Base-by-base conservation (phyloP, 2,329 filamentous ascomycete species). In the Epichloe brachyelytri region DNA sequence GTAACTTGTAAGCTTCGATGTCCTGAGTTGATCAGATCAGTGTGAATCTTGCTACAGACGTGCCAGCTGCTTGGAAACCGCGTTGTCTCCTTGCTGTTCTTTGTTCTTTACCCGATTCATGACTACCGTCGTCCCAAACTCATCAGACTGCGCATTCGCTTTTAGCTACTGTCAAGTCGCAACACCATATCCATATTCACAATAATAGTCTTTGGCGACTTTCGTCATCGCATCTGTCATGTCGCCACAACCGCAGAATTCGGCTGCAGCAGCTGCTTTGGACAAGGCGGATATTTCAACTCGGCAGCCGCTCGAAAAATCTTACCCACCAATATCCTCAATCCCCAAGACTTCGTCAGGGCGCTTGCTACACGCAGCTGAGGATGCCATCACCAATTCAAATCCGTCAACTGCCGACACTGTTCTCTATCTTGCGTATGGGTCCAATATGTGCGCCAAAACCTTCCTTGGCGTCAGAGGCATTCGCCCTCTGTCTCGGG, bases 401-500 rank as follows among this genome's bases (percentile, higher is more conserved):
- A 54, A 62, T 43, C 46, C 58, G 34, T 49, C 58, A 40, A 50
- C 52, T n/a, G 46, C 57, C 6, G 58, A 59, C 14, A 85, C 85
- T 1, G 74, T 89, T 26, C 76, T 90, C 48, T 91, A 91, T 65
- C 79, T 91, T 20, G 91, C 90, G 11, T 97, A 96, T 64, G 93
- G 91, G 58, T 95, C 89, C 49, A 97, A 97, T 65, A 78, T 97
- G 55, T 81, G 77, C 54, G 80, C 83, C 14, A 72, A 88, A 64
- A 94, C 86, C 0, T 96, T 97, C 66, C 76, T 83, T 46, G 86
- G 85, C 53, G 72, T 68, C 53, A 83, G 91, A 49, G 84, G 84
- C 54, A 91, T 97, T 68, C 79, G 78, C 26, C 93, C 93, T 0
- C 61, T 97, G 14, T 88, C 87, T 39, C 79, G 86, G 56, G 70